Conservation (phyloP, 768 basidiomycete species). For the Lactifluus pinguis region DNA sequence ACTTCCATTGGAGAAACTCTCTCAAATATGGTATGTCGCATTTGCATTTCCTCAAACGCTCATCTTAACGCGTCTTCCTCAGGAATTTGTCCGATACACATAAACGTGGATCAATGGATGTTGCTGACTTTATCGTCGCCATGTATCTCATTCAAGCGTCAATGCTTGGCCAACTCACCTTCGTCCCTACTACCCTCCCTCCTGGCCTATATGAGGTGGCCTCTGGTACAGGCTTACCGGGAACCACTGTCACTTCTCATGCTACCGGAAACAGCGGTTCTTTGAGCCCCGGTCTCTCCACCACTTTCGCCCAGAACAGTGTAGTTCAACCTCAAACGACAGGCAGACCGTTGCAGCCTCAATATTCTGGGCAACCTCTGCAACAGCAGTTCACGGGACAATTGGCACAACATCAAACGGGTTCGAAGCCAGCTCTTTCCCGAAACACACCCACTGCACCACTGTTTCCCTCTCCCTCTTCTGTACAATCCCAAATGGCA, state of each 20-base stretch:
- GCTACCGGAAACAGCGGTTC: slow-evolving; percentile 50
- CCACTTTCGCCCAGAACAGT: slow-evolving; percentile 52
- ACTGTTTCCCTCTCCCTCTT: slow-evolving; percentile 15
- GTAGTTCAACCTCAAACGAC: slow-evolving; percentile 24
- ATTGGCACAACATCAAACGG: slow-evolving; percentile 14
- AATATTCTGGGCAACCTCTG: slow-evolving; percentile 51
- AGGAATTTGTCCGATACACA: slow-evolving; percentile 97
- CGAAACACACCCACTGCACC: slow-evolving; percentile 23
- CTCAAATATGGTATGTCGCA: slow-evolving; percentile 76
- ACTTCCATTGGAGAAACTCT: slow-evolving; percentile 75
- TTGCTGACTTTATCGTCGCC: slow-evolving; percentile 86
- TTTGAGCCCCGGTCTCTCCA: slow-evolving; percentile 44
- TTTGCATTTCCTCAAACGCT: background rate
- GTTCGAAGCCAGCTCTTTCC: slow-evolving; percentile 22
- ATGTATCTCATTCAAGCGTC: slow-evolving; percentile 95
- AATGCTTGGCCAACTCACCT: slow-evolving; percentile 70
- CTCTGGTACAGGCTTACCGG: slow-evolving; percentile 20
- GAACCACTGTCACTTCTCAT: slow-evolving; percentile 36
- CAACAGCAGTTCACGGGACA: slow-evolving; percentile 15
- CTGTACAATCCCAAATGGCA: slow-evolving; percentile 21
- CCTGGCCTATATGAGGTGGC: slow-evolving; percentile 84
- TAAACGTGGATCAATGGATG: slow-evolving; percentile 80
- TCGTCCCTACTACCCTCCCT: slow-evolving; percentile 67
- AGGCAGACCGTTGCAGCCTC: slow-evolving; percentile 41
- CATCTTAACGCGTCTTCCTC: slow-evolving; percentile 1